These are phyloP conservation scores for Apiospora rasikravindrae DNA, from an alignment of 2,329 filamentous ascomycete genomes.

Conservation along the genomic window DNA sequence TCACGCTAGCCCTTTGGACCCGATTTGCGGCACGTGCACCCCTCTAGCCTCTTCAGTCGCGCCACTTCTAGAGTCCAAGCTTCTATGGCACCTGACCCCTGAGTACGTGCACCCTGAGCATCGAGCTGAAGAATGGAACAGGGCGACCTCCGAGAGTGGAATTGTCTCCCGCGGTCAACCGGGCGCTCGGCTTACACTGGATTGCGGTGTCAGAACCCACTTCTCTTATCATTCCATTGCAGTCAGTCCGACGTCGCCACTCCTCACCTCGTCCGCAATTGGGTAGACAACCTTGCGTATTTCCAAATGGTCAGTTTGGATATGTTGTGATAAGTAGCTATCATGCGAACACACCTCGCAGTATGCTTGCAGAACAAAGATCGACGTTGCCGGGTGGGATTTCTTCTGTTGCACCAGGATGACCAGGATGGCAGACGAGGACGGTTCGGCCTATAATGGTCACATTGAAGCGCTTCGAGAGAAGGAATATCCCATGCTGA, in stretches of 20 bases:
- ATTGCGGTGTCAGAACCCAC: background rate
- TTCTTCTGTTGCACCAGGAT: background rate
- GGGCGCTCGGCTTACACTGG: constrained; percentile 7
- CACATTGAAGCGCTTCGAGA: constrained; percentile 63
- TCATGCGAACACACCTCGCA: background rate
- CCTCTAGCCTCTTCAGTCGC: background rate
- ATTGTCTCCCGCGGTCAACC: background rate
- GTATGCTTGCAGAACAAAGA: background rate
- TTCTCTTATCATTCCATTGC: constrained; percentile 4
- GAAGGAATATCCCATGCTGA: constrained; percentile 72
- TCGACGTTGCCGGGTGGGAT: background rate
- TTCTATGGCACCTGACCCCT: background rate
- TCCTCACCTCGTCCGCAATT: background rate
- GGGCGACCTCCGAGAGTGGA: constrained; percentile 26
- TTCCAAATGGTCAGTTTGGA: background rate
- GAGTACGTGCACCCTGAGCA: background rate
- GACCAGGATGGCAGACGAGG: background rate
- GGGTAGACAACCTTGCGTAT: background rate
- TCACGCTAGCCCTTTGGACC: background rate
- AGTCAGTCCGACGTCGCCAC: background rate
- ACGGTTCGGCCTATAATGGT: constrained; percentile 55
- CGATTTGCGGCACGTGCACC: background rate
- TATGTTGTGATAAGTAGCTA: background rate
- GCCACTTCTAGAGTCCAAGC: background rate
- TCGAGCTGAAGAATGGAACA: constrained; percentile 22